phyloP scores from a whole-genome alignment of 2,329 filamentous ascomycete genomes.

The Lasiodiplodia theobromae region DNA sequence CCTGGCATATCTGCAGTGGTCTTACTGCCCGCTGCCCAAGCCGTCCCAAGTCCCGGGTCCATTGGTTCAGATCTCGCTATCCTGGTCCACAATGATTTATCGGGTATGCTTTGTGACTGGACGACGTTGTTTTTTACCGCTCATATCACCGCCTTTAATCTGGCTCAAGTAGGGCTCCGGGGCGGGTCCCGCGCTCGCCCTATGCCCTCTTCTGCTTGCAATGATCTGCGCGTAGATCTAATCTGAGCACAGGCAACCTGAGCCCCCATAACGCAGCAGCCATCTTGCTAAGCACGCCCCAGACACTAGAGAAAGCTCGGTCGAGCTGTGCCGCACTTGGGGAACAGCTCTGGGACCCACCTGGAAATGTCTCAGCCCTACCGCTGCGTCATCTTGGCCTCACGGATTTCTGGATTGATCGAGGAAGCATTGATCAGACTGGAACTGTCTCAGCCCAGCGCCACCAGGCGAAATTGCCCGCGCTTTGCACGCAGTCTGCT shows the following conservation, averaged over 20 bases:
- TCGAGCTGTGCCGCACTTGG: constrained; percentile 30
- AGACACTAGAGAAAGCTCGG: constrained; percentile 30
- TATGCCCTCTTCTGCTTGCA: constrained; percentile 12
- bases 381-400: constrained; percentile 27
- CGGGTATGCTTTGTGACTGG: constrained; percentile 25
- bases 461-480: constrained; percentile 32
- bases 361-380: constrained; percentile 8
- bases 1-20: constrained; percentile 14
- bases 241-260: constrained; percentile 30
- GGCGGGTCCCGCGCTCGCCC: background rate
- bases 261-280: constrained; percentile 25
- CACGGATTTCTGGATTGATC: constrained; percentile 31
- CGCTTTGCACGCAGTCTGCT: constrained; percentile 36
- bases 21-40: constrained; percentile 26
- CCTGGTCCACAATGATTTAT: constrained; percentile 34
- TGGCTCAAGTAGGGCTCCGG: background rate
- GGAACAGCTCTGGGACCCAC: constrained; percentile 31
- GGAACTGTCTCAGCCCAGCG: constrained; percentile 11
- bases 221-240: constrained; percentile 20
- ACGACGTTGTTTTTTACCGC: background rate
- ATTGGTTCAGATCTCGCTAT: constrained; percentile 40
- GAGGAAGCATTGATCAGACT: constrained; percentile 12
- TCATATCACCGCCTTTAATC: background rate
- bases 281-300: constrained; percentile 30
- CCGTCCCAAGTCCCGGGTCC: constrained; percentile 36